Evolutionary conservation across 306 rosid species (phyloP), one percentile per base, ranked within the genome.

Genomic region (Prunus mongolica): DNA sequence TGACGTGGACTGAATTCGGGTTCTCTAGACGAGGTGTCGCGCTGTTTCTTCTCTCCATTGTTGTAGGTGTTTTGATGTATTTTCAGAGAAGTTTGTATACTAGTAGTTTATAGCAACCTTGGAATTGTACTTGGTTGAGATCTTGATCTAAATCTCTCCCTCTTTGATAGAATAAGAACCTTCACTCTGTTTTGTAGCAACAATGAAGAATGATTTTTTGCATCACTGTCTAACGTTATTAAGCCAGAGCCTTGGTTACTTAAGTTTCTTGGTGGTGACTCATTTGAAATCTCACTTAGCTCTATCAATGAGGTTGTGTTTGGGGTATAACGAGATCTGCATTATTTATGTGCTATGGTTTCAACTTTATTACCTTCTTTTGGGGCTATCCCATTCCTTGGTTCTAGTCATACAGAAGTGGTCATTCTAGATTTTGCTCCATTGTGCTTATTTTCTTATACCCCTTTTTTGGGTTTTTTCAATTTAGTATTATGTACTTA

Each of bases 1-100:
- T 92, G 86, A 85, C 89, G 3, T 90, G 96, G 97, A 69, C 71
- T 12, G 92, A 92, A 74, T 92, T 89, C 76, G 75, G 88, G 90
- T 87, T 81, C 78, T 92, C 90, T 8, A 82, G 96, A 80, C 86
- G 82, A 76, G 96, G 97, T 60, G 97, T 80, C 16, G 68, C 80
- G 24, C 62, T 74, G 50, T 67, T 72, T 79, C 85, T 89, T 18
- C 82, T 80, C 65, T 83, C 88, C 45, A 65, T 88, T 70, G 61
- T 78, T 47, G 67, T 81, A 8, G 86, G 91, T 69, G 86, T 84
- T 75, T 76, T 89, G 0, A 52, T 76, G 18, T 83, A 45, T 18
- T 15, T 85, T 80, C 76, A 67, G 72, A 24, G 88, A 79, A 71
- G 32, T 83, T 70, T 82, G 51, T 25, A 46, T 61, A 66, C 61